Base-by-base conservation (phyloP, 495 filamentous ascomycete species). In the Parmelia sp. region DNA sequence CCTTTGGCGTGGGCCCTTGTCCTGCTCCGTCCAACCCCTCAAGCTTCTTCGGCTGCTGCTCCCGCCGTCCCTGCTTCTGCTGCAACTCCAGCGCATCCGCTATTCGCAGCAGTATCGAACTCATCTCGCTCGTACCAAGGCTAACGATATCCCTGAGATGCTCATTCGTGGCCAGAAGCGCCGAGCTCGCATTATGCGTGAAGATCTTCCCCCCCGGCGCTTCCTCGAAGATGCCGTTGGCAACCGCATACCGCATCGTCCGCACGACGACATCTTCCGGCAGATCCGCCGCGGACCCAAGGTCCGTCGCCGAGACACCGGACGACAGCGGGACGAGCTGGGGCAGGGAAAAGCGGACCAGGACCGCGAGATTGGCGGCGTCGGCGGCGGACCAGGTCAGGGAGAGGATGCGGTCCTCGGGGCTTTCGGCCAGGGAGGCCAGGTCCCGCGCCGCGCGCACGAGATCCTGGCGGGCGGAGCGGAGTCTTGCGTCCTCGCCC, bases 151-250 rank as follows among this genome's bases (percentile, higher is more conserved):
- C 53, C 23, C 42, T 57, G 10, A 68, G 40, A 36, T 65, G 25
- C 51, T 68, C 47, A 55, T 57, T 68, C 55, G 53, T 65, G 21
- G 67, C 65, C 19, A 67, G 65, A 12, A 45, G 35, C 7, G 64
- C 59, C 11, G 71, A 77, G 21, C 65, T 65, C n/a, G 75, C 73
- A 25, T 71, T 74, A 58, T 78, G 76, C n/a, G 65, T 62, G 51
- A 78, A 66, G 0, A 58, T 27, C 25, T 66, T 39, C 15, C 70
- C 69, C 17, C 66, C 69, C n/a, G 51, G 23, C 4, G 70, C 65
- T 63, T 78, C 76, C 12, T 31, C 21, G 49, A 77, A 77, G 37
- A 76, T 66, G 55, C 66, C 69, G 53, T 77, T 76, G 42, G 66
- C 69, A 31, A 74, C 68, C 23, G 74, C 74, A 67, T 75, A 73